phyloP scores from a whole-genome alignment of 2,329 filamentous ascomycete species.

The Talaromyces sp. region DNA sequence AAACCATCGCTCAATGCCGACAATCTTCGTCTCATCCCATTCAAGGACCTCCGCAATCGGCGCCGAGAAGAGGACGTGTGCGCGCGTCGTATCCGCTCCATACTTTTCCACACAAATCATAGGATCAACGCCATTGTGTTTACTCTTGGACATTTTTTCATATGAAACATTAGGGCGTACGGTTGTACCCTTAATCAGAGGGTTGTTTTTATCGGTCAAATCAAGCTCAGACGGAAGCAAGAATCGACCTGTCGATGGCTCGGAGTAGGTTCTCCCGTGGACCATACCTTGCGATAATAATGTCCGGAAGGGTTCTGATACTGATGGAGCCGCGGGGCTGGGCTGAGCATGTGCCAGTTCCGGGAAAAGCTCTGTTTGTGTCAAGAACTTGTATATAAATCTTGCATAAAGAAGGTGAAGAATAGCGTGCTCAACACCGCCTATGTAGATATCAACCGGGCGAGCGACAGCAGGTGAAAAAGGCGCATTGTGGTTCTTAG shows the following conservation, averaged over 20 bases:
- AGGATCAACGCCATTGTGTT: conserved; percentile 86
- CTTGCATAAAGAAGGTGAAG: conserved; percentile 83
- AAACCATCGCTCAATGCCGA: conserved; percentile 79
- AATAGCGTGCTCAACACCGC: conserved; percentile 87
- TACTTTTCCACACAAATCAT: conserved; percentile 67
- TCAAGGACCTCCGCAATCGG: conserved; percentile 79
- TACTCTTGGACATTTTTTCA: conserved; percentile 96
- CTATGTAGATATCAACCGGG: conserved; percentile 84
- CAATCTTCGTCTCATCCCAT: conserved; percentile 81
- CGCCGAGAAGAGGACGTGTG: conserved; percentile 85
- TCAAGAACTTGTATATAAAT: conserved; percentile 85
- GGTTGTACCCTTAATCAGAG: conserved; percentile 61
- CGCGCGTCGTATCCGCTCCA: conserved; percentile 78
- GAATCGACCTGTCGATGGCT: conserved; percentile 72
- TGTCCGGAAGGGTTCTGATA: conserved; percentile 73
- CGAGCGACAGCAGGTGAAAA: conserved; percentile 59
- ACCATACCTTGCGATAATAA: conserved; percentile 91
- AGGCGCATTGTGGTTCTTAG: conserved; percentile 59
- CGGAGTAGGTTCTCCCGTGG: conserved; percentile 76
- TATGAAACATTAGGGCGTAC: conserved; percentile 61
- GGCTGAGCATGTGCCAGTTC: conserved; percentile 33
- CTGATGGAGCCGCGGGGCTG: conserved; percentile 30
- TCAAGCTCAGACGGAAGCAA: conserved; percentile 73
- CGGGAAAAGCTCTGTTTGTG: conserved; percentile 46
- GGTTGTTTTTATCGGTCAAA: conserved; percentile 52